phyloP scores from a whole-genome alignment of 352 stramenopile species.

The Phytophthora megakarya region DNA sequence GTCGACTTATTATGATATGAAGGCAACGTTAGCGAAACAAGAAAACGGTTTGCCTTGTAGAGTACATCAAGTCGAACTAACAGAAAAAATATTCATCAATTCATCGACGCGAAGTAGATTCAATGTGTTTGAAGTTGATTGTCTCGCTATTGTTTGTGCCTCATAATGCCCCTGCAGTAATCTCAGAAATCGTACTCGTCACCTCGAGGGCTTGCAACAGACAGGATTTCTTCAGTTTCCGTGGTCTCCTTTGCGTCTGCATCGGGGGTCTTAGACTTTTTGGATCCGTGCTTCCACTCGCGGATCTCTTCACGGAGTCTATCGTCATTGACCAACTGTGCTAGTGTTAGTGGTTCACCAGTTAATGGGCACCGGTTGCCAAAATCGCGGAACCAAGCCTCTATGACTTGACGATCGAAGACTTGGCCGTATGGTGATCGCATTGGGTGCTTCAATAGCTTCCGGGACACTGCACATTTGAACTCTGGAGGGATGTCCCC shows the following conservation, averaged over 20 bases:
- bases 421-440: constrained; percentile 79
- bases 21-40: not conserved
- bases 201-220: constrained; percentile 17
- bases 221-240: constrained; percentile 8
- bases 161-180: not conserved
- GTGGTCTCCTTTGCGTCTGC: constrained; percentile 5
- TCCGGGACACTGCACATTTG: constrained; percentile 77
- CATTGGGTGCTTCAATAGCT: constrained; percentile 70
- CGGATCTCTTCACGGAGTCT: constrained; percentile 63
- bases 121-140: too few relatives aligned
- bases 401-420: constrained; percentile 77
- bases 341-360: constrained; percentile 61
- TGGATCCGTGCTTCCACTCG: constrained; percentile 64
- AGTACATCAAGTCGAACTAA: constrained; percentile 29
- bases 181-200: constrained; percentile 37
- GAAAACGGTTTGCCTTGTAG: constrained; percentile 23
- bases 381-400: constrained; percentile 84
- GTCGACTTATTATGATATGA: constrained; percentile 29
- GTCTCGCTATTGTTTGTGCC: not conserved
- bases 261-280: constrained; percentile 13
- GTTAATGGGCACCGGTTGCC: constrained; percentile 81
- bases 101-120: not conserved
- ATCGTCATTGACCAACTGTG: constrained; percentile 55
- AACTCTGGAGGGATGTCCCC: constrained; percentile 59
- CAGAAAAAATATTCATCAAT: constrained; percentile 22